phyloP scores from a whole-genome alignment of 495 filamentous ascomycete species.

The Tuber calosporum region DNA sequence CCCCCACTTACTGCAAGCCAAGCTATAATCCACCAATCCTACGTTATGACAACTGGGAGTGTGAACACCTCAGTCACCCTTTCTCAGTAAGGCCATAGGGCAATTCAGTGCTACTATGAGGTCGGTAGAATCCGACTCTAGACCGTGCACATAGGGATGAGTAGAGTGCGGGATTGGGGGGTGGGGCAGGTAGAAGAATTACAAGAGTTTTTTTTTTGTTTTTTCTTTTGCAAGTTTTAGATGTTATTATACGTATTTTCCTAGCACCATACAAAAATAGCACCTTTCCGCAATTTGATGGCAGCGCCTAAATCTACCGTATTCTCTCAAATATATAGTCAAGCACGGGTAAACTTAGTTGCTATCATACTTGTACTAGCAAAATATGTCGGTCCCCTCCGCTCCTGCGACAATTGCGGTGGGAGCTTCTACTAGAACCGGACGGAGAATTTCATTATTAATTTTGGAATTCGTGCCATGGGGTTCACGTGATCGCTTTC shows the following conservation, averaged over 20 bases:
- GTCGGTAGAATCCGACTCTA: no score
- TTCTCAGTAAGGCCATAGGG: no score
- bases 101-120: not conserved
- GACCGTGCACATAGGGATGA: not conserved
- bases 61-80: no score
- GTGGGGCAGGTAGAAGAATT: not conserved
- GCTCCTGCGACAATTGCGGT: not conserved
- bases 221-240: not conserved
- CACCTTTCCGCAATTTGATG: no score
- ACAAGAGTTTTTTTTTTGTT: not conserved
- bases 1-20: no score
- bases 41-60: no score
- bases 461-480: not conserved
- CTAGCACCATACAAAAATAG: not conserved
- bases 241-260: not conserved
- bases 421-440: not conserved
- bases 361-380: no score
- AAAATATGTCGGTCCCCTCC: not conserved
- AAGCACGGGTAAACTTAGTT: not conserved
- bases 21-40: no score
- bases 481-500: not conserved
- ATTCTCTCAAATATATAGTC: not conserved
- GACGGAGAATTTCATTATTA: not conserved
- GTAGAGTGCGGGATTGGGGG: no score
- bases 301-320: not conserved